Base-by-base conservation (phyloP, 1,284 basidiomycete species). In the Gymnopus androsaceus region DNA sequence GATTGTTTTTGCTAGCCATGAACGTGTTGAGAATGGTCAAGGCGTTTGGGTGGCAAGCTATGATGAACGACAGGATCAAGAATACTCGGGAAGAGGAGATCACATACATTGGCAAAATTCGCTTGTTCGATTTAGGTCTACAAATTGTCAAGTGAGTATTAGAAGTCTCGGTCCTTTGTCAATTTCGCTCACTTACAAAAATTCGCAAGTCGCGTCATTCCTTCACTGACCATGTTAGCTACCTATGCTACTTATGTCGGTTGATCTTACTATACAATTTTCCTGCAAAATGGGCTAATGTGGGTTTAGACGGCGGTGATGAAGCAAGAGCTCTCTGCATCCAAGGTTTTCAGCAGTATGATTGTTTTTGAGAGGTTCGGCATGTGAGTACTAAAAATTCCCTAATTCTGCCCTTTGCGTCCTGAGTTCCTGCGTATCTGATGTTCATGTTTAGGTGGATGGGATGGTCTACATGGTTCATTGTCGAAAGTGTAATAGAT, bases 11-110 rank as follows among this genome's bases (percentile, higher is more conserved):
- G n/a, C n/a, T n/a, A 80, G 77, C 72, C 5, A 70, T 81, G 70
- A 79, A 70, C 59, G 72, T 81, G 6, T 59, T 83, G n/a, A 72
- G 84, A 17, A 86, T 87, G 79, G 72, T 87, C 66, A 90, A 90
- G 68, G 77, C 88, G 60, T 89, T 90, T 61, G 87, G 82, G 2
- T 88, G 86, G 86, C 85, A 88, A 62, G 69, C 68, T 15, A 77
- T 79, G 58, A 80, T 85, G 69, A 73, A 76, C 36, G 67, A 74
- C 15, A 71, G n/a, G 31, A 76, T 88, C 25, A 68, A 74, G 31
- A 75, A 74, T n/a, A 81, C 79, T 72, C 71, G 81, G 28, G 81
- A 85, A 52, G 74, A 76, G 4, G 87, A 90, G 68, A 67, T 90
- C 12, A 59, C 61, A 0, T 78, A 71, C 63, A 63, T 83, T 28